phyloP scores from a whole-genome alignment of 75 land plant genomes.

The Selaginella tamariscina region DNA sequence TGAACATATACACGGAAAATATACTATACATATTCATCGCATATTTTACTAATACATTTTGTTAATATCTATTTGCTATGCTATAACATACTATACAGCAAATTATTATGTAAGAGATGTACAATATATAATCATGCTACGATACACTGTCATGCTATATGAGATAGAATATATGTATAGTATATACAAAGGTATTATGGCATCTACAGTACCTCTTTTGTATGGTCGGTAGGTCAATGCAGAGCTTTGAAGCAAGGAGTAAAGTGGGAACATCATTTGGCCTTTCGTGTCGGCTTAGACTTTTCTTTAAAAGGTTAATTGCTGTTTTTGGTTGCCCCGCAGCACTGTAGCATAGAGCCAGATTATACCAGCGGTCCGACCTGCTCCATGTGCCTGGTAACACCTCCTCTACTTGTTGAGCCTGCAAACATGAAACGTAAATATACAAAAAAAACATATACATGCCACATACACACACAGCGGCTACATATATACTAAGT shows the following conservation, averaged over 20 bases:
- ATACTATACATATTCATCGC: conserved; percentile 61
- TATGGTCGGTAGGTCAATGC: conserved; percentile 30
- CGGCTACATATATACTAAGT: too few relatives aligned
- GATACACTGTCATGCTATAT: too few relatives aligned
- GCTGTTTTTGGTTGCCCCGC: conserved; percentile 41
- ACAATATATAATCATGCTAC: conserved; percentile 29
- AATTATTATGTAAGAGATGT: conserved; percentile 17
- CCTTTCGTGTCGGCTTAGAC: conserved; percentile 36
- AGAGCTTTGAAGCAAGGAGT: conserved; percentile 70
- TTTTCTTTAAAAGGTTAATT: conserved; percentile 45
- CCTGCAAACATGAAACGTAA: too few relatives aligned
- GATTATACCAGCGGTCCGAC: conserved; percentile 42
- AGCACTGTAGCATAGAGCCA: conserved; percentile 76
- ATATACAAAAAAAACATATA: too few relatives aligned
- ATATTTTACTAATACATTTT: too few relatives aligned
- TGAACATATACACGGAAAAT: conserved; percentile 68
- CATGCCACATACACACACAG: too few relatives aligned
- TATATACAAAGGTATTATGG: too few relatives aligned
- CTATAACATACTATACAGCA: conserved; percentile 22
- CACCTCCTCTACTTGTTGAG: conserved; percentile 57
- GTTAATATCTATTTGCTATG: conserved; percentile 46
- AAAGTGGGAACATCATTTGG: conserved; percentile 42
- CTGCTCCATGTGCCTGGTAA: conserved; percentile 46
- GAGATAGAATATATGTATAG: too few relatives aligned
- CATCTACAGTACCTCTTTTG: conserved; percentile 49